Evolutionary conservation across 345 rosid genomes (phyloP).

Genomic region (Excoecaria agallocha): DNA sequence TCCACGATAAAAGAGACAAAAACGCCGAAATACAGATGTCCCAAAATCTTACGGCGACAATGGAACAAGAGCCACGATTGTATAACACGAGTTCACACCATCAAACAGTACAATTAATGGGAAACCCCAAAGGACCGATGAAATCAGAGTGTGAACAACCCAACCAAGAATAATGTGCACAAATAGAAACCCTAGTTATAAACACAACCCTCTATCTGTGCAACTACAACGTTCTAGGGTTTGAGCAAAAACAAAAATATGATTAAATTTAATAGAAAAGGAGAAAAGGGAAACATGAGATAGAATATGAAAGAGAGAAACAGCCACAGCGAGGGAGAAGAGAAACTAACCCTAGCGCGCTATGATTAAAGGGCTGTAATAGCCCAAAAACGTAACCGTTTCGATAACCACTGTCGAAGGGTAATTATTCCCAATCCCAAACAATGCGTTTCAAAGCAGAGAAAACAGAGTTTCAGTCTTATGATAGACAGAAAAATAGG

Average conservation of each 20-base stretch:
- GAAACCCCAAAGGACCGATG: constrained; percentile 23
- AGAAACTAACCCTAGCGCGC: constrained; percentile 35
- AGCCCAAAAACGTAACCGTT: constrained; percentile 36
- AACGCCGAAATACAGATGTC: not conserved
- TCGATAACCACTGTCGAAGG: constrained; percentile 26
- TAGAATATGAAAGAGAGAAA: constrained; percentile 1
- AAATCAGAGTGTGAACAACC: constrained; percentile 30
- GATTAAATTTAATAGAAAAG: not conserved
- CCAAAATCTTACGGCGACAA: constrained; percentile 10
- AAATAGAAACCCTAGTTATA: constrained; percentile 32
- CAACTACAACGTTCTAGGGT: constrained; percentile 37
- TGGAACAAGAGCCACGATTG: constrained; percentile 24
- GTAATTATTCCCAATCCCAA: constrained; percentile 27
- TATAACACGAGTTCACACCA: constrained; percentile 15
- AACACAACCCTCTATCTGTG: not conserved
- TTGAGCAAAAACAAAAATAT: constrained; percentile 13
- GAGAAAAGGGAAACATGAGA: not conserved
- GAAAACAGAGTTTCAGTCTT: not conserved
- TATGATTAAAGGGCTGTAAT: constrained; percentile 19
- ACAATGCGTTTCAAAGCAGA: constrained; percentile 33
- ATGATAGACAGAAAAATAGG: not conserved
- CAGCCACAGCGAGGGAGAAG: constrained; percentile 12
- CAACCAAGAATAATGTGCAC: not conserved
- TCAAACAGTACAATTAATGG: constrained; percentile 19
- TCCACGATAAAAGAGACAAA: constrained; percentile 15